Conservation (phyloP, 225 moss, liverwort and hornwort species). For the Neckera pumila region DNA sequence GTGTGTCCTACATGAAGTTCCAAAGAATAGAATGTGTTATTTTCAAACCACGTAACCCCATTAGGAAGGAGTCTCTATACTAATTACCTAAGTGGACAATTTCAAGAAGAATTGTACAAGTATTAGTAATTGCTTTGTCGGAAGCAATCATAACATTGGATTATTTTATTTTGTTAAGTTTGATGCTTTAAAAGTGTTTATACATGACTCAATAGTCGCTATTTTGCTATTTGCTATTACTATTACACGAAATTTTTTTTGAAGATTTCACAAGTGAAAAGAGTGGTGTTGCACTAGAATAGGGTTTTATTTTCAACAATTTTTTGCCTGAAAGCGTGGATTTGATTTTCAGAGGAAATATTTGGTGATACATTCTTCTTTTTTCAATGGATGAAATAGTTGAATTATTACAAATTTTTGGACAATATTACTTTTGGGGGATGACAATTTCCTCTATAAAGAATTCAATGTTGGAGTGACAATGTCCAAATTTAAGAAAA, state of each 20-base stretch:
- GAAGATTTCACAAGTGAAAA: fast-evolving
- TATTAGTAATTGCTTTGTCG: neutral
- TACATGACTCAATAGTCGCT: neutral
- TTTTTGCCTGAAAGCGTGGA: fast-evolving
- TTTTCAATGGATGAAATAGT: neutral
- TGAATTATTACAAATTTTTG: neutral
- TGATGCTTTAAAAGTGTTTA: neutral
- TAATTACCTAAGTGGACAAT: neutral
- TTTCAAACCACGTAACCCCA: fast-evolving
- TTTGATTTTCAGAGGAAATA: neutral
- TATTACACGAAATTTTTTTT: fast-evolving
- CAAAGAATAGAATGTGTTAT: neutral
- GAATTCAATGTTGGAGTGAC: no score
- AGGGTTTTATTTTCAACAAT: neutral
- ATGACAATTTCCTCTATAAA: no score
- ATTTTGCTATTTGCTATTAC: neutral
- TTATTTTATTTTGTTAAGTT: neutral
- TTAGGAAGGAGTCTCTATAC: neutral
- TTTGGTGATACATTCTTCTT: neutral
- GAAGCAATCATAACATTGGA: neutral
- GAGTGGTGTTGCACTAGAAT: neutral
- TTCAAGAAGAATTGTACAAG: neutral
- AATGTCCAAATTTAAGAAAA: no score
- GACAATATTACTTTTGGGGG: neutral
- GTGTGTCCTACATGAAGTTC: neutral